Evolutionary conservation across 2,329 filamentous ascomycete genomes (phyloP).

Genomic region (Aspergillus quadricinctus): DNA sequence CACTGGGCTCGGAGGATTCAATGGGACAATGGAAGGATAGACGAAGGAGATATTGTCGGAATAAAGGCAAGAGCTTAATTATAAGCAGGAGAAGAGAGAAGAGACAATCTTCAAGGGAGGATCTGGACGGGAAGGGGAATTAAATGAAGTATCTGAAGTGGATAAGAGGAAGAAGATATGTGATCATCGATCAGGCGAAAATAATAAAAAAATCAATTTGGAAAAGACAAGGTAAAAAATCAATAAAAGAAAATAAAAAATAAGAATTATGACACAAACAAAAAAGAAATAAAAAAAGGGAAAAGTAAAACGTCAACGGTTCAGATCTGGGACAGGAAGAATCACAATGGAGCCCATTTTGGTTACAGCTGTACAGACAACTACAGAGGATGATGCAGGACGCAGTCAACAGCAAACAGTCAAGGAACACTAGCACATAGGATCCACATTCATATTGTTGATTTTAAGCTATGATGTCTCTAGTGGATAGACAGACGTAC

Average conservation of each 20-base stretch:
- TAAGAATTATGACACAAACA: constrained; percentile 12
- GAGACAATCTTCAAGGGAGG: constrained; percentile 11
- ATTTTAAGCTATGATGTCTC: constrained; percentile 15
- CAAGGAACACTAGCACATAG: constrained; percentile 22
- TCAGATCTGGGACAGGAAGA: constrained; percentile 20
- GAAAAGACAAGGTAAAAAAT: constrained; percentile 4
- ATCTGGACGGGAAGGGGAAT: constrained; percentile 24
- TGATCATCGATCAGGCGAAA: constrained; percentile 34
- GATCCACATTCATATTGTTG: constrained; percentile 19
- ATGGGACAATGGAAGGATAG: constrained; percentile 1
- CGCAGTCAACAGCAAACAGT: constrained; percentile 34
- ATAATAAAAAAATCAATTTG: constrained; percentile 12
- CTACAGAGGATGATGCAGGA: constrained; percentile 19
- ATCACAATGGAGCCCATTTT: constrained; percentile 23
- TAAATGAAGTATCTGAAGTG: constrained; percentile 27
- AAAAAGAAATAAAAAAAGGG: constrained; percentile 13
- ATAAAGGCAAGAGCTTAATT: constrained; percentile 1
- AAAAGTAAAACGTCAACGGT: constrained; percentile 25
- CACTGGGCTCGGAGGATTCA: constrained; percentile 6
- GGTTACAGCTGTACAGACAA: constrained; percentile 36
- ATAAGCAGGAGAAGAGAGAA: constrained; percentile 4
- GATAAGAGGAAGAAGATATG: constrained; percentile 24
- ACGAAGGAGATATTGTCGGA: neutral
- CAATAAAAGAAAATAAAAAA: constrained; percentile 1
- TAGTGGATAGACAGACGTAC: constrained; percentile 13